A percentile compares a stretch with the other conserved stretches of the same genome.
These are phyloP conservation scores for Tinospora cordifolia DNA, from an alignment of 164 flowering plant species.

Conservation along the genomic window DNA sequence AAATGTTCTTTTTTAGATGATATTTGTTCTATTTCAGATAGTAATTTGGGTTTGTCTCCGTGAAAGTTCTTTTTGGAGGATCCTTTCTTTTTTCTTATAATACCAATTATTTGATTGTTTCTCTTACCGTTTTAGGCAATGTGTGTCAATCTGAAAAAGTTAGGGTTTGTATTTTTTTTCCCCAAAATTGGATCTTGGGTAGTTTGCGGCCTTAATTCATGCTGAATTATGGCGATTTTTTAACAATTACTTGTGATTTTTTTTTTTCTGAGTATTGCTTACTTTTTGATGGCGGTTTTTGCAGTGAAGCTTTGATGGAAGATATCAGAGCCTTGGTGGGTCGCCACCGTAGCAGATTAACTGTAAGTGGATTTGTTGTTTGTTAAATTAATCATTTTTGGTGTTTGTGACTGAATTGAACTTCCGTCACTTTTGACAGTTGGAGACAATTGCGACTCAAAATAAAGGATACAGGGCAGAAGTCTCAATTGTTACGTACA, in stretches of 20 bases:
- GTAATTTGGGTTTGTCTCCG: conserved; percentile 1
- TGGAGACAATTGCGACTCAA: conserved; percentile 47
- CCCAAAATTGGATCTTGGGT: neutral
- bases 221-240: neutral
- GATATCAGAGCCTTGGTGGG: conserved; percentile 61
- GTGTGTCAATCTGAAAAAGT: neutral
- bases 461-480: conserved; percentile 73
- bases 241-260: neutral
- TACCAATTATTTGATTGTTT: neutral
- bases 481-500: conserved; percentile 69
- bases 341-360: conserved; percentile 66
- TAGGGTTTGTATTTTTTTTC: neutral
- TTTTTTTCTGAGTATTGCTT: neutral
- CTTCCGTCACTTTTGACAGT: conserved; percentile 29
- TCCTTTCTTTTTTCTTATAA: too few relatives aligned
- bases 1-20: too few relatives aligned
- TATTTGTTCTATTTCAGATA: too few relatives aligned
- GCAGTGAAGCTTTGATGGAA: conserved; percentile 62
- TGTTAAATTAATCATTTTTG: neutral
- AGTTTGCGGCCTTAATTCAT: neutral
- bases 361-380: conserved; percentile 31
- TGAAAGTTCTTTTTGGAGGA: neutral
- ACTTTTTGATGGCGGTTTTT: conserved; percentile 12
- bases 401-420: conserved; percentile 8
- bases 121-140: neutral